Evolutionary conservation across 129 eudicot species (phyloP).

Genomic region (Lactuca sativa): DNA sequence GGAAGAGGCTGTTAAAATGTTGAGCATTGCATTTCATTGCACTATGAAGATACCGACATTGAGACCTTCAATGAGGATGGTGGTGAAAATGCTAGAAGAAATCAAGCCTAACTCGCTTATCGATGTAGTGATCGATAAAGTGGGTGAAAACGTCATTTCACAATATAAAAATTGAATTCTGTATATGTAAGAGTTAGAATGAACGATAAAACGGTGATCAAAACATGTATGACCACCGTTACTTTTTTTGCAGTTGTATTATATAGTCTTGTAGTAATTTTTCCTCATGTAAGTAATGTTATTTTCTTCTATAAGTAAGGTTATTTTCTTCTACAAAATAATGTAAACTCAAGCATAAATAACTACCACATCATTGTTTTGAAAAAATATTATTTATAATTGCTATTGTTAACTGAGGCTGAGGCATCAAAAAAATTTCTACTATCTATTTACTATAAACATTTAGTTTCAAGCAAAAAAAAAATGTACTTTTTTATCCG

Average conservation of each 20-base stretch:
- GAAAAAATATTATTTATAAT: too few species aligned
- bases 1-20: constrained; percentile 48
- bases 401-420: background rate
- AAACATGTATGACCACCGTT: background rate
- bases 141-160: constrained; percentile 11
- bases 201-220: background rate
- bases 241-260: constrained; percentile 1
- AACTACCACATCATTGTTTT: background rate
- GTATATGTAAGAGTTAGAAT: background rate
- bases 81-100: constrained; percentile 77
- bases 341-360: background rate
- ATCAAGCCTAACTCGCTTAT: constrained; percentile 28
- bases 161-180: constrained; percentile 9
- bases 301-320: background rate
- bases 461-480: too few species aligned
- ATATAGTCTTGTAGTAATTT: constrained; percentile 15
- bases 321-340: constrained; percentile 3
- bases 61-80: constrained; percentile 75
- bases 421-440: background rate
- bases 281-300: background rate
- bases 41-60: constrained; percentile 52
- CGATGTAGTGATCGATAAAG: constrained; percentile 27
- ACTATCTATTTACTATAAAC: background rate
- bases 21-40: constrained; percentile 57
- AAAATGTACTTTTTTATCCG: too few species aligned